Evolutionary conservation across 2,329 filamentous ascomycete genomes (phyloP).

Genomic region (Pseudogymnoascus sp.): DNA sequence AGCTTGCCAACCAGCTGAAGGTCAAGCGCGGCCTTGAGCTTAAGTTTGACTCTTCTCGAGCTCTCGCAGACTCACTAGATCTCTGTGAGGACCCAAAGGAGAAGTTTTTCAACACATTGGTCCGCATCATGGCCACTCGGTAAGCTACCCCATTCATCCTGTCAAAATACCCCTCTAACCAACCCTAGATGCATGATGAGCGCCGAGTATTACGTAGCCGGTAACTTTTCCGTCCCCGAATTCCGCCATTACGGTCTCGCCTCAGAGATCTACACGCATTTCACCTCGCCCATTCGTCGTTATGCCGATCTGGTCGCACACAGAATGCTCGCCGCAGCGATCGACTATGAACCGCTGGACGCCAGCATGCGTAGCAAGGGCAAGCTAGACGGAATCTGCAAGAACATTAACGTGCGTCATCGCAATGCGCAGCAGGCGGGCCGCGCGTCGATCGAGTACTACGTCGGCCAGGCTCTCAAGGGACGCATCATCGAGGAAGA

Average conservation of each 20-base stretch:
- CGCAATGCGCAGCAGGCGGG: conserved; percentile 95
- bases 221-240: conserved; percentile 84
- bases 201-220: conserved; percentile 95
- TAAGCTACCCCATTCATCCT: neutral
- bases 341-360: conserved; percentile 84
- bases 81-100: conserved; percentile 69
- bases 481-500: conserved; percentile 70
- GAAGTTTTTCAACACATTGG: conserved; percentile 96
- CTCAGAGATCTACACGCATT: conserved; percentile 96
- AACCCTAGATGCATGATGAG: conserved; percentile 77
- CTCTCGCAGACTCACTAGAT: conserved; percentile 90
- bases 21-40: conserved; percentile 78
- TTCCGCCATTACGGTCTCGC: conserved; percentile 97
- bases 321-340: conserved; percentile 88
- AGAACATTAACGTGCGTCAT: conserved; percentile 96
- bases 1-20: conserved; percentile 82
- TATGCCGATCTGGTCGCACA: conserved; percentile 97
- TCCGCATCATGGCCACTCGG: conserved; percentile 92
- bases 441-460: conserved; percentile 91
- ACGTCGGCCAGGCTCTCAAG: conserved; percentile 92
- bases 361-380: conserved; percentile 71
- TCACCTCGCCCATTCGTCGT: conserved; percentile 92
- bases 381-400: conserved; percentile 87
- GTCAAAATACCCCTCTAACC: neutral
- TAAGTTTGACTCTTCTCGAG: conserved; percentile 76